Conservation (phyloP, 257 asterid species). For the Salvia hispanica region DNA sequence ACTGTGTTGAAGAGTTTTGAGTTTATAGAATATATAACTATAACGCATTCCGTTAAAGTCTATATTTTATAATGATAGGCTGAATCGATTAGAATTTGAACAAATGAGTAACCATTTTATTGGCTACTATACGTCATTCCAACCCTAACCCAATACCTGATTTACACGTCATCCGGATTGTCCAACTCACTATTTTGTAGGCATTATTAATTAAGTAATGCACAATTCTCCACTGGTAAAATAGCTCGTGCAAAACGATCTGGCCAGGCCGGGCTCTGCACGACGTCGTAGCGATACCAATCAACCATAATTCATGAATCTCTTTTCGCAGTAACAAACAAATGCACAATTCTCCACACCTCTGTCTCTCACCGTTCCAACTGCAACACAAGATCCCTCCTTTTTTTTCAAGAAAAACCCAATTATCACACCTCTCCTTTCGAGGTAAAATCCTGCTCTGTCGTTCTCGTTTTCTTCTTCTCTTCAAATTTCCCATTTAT, state of each 20-base stretch:
- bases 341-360: slow-evolving; percentile 38
- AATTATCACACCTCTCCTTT: slow-evolving; percentile 31
- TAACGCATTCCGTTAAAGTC: too few species aligned
- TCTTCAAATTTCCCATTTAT: not conserved
- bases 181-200: too few species aligned
- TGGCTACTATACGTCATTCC: too few species aligned
- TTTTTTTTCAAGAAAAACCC: slow-evolving; percentile 27
- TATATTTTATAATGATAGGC: too few species aligned
- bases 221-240: not conserved
- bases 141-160: too few species aligned
- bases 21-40: too few species aligned
- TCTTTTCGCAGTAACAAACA: slow-evolving; percentile 10
- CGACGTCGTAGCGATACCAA: slow-evolving; percentile 39
- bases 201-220: not conserved
- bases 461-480: not conserved
- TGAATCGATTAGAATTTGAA: too few species aligned
- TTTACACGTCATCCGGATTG: too few species aligned
- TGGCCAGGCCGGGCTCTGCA: not conserved
- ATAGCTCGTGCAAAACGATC: not conserved
- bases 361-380: slow-evolving; percentile 36
- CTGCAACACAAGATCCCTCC: slow-evolving; percentile 44
- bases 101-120: too few species aligned
- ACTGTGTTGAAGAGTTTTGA: too few species aligned
- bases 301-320: slow-evolving; percentile 23
- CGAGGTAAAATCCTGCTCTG: slow-evolving; percentile 35